Conservation (phyloP, 2,329 filamentous ascomycete genomes). For the Sordariomycetes sp. region DNA sequence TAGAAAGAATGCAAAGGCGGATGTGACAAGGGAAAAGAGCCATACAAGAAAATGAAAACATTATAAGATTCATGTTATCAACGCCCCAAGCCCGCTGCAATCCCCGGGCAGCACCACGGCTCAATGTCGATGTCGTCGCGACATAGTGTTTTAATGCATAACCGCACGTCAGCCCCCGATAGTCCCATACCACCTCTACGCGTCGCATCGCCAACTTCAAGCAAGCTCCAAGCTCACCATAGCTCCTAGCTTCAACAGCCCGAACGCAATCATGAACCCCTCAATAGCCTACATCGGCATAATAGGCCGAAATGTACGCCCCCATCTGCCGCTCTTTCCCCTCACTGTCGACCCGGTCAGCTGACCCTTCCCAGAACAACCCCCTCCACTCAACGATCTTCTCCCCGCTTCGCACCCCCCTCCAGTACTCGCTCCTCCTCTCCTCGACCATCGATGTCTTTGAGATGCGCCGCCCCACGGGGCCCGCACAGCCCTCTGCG, state of each 20-base stretch:
- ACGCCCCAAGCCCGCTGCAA: background rate
- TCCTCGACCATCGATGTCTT: slow-evolving; percentile 91
- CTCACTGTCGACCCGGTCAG: background rate
- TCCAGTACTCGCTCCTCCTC: slow-evolving; percentile 86
- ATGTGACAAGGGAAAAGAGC: no score
- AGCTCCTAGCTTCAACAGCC: background rate
- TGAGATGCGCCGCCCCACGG: slow-evolving; percentile 66
- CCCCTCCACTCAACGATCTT: slow-evolving; percentile 61
- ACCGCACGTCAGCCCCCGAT: background rate
- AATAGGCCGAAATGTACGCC: slow-evolving; percentile 76
- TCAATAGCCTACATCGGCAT: slow-evolving; percentile 84
- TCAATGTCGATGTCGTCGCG: background rate
- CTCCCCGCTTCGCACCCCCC: slow-evolving; percentile 50
- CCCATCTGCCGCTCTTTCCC: background rate
- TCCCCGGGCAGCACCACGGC: background rate
- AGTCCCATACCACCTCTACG: background rate
- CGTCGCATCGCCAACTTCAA: background rate
- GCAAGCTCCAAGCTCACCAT: background rate
- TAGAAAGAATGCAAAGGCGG: background rate
- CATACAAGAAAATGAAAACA: no score
- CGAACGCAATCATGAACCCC: slow-evolving; percentile 33
- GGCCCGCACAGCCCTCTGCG: slow-evolving; percentile 18
- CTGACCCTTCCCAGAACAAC: slow-evolving; percentile 56
- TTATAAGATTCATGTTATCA: no score
- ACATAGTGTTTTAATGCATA: background rate